Evolutionary conservation across 768 basidiomycete species (phyloP).

Genomic region (Termitomyces sp.): DNA sequence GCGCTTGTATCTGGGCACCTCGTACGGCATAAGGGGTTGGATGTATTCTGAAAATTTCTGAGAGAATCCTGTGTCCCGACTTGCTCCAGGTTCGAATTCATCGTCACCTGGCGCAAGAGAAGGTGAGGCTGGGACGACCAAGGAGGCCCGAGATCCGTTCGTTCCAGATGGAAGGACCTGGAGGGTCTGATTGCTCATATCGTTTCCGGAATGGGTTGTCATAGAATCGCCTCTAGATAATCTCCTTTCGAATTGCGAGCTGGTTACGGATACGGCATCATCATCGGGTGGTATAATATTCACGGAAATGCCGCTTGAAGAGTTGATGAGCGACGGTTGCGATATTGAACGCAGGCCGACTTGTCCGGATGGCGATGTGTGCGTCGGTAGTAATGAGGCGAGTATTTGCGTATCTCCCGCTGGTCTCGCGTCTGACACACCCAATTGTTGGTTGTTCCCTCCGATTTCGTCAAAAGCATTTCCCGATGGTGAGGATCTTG

Average conservation of each 20-base stretch:
- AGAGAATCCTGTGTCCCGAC: background rate
- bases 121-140: background rate
- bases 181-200: constrained; percentile 3
- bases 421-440: background rate
- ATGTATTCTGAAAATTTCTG: background rate
- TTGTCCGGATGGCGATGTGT: background rate
- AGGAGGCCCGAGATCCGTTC: background rate
- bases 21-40: constrained; percentile 1
- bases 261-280: background rate
- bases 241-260: background rate
- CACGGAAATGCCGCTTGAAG: background rate
- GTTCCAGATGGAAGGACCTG: background rate
- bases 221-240: background rate
- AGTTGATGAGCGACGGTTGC: background rate
- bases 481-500: background rate
- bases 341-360: background rate
- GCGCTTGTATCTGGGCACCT: constrained; percentile 9
- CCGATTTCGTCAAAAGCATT: background rate
- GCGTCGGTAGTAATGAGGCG: background rate
- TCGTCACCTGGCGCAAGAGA: background rate
- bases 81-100: background rate
- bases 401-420: background rate
- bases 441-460: background rate
- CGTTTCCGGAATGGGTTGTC: background rate
- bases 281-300: constrained; percentile 2